Base-by-base conservation (phyloP, 2,329 filamentous ascomycete species). In the Arthrobotrys megalospora region DNA sequence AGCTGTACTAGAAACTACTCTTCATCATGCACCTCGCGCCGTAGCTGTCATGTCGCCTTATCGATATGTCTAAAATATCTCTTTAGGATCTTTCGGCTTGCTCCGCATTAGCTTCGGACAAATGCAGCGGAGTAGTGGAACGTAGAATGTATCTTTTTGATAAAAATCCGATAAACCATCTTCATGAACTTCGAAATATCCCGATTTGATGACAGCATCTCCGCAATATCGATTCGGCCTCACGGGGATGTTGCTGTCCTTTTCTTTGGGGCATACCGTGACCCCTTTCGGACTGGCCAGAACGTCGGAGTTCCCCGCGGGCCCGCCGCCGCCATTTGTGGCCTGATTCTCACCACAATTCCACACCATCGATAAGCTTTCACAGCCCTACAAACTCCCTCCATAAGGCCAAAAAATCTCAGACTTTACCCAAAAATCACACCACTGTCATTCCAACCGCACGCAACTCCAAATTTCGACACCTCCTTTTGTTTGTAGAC, bases 361-460 rank as follows among this genome's bases (percentile, higher is more conserved):
- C 58, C 47, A 71, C 66, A 66, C 66, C 73, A 77, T 70, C 43
- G 11, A 43, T 36, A 50, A 60, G 21, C 48, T 63, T 34, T 14
- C 47, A 50, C 53, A 48, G 34, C 53, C 63, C 28, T 60, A 60
- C 53, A n/a, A 32, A 64, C 21, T 19, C 36, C 53, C 19, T 21
- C 32, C n/a, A 41, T 21, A 43, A 52, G 43, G 8, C 45, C 14
- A 47, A 43, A 45, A 55, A 48, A 41, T 19, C 21, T 24, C 38
- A 36, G 11, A 34, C 28, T 52, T 60, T 28, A 28, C 16, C 36
- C 36, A 36, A 48, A 48, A 28, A 62, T 77, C 73, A 77, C 66
- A 77, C 73, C 73, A 77, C 60, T 60, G 66, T 77, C 73, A 32
- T 67, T 41, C 50, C 58, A 77, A 77, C 60, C 43, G 36, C 73